Evolutionary conservation across 805 yeast genomes (phyloP).

Genomic region (Candida khao-thaluensis): DNA sequence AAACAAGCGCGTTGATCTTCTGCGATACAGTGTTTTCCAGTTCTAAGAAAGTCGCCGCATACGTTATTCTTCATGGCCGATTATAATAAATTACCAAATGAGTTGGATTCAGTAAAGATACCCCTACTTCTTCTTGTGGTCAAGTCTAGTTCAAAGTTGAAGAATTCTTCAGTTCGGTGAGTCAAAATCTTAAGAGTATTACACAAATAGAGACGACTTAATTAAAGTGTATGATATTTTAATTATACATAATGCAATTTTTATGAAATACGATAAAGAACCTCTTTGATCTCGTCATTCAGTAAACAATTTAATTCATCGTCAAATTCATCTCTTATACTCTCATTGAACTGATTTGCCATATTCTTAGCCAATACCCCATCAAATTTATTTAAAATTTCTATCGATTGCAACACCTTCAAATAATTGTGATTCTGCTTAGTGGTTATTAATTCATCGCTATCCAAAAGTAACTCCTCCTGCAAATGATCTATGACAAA

Average conservation of each 20-base stretch:
- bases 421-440: constrained; percentile 22
- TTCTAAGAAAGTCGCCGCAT: too few species aligned
- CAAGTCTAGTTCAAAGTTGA: too few species aligned
- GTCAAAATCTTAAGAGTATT: too few species aligned
- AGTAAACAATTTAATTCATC: constrained; percentile 15
- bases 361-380: constrained; percentile 20
- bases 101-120: too few species aligned
- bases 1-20: constrained; percentile 4
- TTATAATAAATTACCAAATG: too few species aligned
- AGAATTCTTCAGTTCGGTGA: too few species aligned
- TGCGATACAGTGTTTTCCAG: too few species aligned
- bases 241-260: too few species aligned
- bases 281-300: constrained; percentile 26
- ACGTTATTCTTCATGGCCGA: too few species aligned
- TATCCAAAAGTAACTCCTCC: constrained; percentile 19
- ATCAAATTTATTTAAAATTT: constrained; percentile 27
- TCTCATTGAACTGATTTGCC: constrained; percentile 12
- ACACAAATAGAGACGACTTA: too few species aligned
- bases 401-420: constrained; percentile 29
- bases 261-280: constrained; percentile 28
- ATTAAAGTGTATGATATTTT: too few species aligned
- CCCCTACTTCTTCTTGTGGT: too few species aligned
- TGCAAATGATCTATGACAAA: constrained; percentile 19
- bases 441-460: constrained; percentile 13
- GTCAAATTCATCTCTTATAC: constrained; percentile 21